These are phyloP conservation scores for Lignosus rhinocerotis DNA, from an alignment of 1,284 basidiomycete genomes.

Conservation along the genomic window DNA sequence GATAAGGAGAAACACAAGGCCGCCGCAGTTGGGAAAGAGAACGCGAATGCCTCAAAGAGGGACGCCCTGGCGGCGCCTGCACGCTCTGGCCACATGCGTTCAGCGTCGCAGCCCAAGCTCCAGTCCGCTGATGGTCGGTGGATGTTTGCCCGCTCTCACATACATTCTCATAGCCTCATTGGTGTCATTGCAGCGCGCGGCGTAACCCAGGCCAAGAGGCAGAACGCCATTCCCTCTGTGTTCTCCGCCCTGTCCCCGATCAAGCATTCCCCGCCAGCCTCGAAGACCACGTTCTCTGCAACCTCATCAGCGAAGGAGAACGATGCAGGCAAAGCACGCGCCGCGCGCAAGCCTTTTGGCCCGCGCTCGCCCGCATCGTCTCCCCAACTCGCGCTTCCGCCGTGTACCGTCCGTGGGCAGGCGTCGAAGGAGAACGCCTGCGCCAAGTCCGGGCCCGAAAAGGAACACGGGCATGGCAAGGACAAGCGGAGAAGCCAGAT, in stretches of 20 bases:
- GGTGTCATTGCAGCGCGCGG: slow-evolving; percentile 13
- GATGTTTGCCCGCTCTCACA: neutral
- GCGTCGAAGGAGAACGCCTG: slow-evolving; percentile 25
- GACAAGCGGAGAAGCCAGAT: slow-evolving; percentile 23
- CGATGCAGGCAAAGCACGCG: slow-evolving; percentile 13
- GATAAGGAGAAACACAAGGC: slow-evolving; percentile 18
- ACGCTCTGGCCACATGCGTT: slow-evolving; percentile 26
- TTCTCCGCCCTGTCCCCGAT: slow-evolving; percentile 33
- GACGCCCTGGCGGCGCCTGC: slow-evolving; percentile 7
- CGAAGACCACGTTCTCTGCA: slow-evolving; percentile 6
- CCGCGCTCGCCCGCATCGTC: slow-evolving; percentile 31
- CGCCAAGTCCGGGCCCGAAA: neutral
- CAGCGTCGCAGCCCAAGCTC: slow-evolving; percentile 34
- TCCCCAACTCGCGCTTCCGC: slow-evolving; percentile 16
- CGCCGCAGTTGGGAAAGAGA: slow-evolving; percentile 14
- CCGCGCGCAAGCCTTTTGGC: slow-evolving; percentile 27
- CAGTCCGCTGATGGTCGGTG: slow-evolving; percentile 17
- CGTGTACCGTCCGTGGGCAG: slow-evolving; percentile 3
- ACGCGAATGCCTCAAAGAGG: slow-evolving; percentile 3
- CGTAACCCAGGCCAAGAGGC: slow-evolving; percentile 22
- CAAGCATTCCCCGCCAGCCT: slow-evolving; percentile 26
- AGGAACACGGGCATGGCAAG: slow-evolving; percentile 7
- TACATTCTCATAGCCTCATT: neutral
- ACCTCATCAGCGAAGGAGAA: slow-evolving; percentile 32
- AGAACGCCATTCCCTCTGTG: slow-evolving; percentile 20